These are phyloP conservation scores for Novymonas esmeraldas DNA, from an alignment of 208 protist genomes.

Conservation along the genomic window DNA sequence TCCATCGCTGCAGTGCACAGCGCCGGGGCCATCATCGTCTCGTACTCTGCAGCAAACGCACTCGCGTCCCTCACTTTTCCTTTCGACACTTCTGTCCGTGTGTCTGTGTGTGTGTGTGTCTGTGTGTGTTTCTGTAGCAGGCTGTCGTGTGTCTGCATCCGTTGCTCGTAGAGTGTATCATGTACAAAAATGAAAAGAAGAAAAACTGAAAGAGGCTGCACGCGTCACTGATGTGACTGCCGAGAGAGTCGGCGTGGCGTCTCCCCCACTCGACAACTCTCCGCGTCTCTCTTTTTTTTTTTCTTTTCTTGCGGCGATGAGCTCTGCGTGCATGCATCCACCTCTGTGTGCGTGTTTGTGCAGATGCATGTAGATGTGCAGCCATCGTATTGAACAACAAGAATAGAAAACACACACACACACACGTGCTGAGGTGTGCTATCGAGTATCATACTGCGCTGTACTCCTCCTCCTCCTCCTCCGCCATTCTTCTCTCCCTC, in stretches of 20 bases:
- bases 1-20: too few species aligned
- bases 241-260: too few species aligned
- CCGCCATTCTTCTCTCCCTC: neutral
- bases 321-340: too few species aligned
- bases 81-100: neutral
- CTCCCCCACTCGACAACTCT: too few species aligned
- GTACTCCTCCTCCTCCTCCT: neutral
- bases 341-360: too few species aligned
- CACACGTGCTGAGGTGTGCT: too few species aligned
- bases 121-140: neutral
- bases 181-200: conserved; percentile 5
- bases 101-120: neutral
- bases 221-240: too few species aligned
- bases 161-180: neutral
- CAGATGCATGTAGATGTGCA: neutral
- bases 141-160: neutral
- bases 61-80: too few species aligned
- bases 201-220: neutral
- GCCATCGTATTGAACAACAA: neutral
- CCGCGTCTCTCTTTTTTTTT: neutral
- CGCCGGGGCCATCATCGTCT: too few species aligned
- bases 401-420: too few species aligned
- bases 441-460: neutral
- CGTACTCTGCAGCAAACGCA: too few species aligned
- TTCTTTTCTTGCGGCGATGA: conserved; percentile 5